Percentiles rank a stretch among this genome's conserved stretches.
phyloP scores from a whole-genome alignment of 441 rosid species.

The Adansonia gregorii region DNA sequence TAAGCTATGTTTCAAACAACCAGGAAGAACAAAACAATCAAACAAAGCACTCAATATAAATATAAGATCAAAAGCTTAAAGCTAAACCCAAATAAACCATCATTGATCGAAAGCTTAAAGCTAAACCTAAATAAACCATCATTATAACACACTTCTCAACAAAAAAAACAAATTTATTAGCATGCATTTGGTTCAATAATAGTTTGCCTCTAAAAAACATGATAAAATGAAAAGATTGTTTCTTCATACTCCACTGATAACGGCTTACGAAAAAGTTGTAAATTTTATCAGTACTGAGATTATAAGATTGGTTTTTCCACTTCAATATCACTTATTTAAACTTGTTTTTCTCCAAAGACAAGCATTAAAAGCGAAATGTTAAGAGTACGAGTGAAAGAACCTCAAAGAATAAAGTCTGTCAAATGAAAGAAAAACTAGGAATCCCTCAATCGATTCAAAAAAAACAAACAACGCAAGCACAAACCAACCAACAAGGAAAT shows the following conservation, averaged over 20 bases:
- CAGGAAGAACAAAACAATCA: constrained; percentile 2
- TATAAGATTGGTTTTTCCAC: background rate
- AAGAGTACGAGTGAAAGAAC: background rate
- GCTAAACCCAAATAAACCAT: background rate
- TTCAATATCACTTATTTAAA: background rate
- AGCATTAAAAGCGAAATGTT: background rate
- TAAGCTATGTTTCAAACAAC: constrained; percentile 58
- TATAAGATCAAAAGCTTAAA: background rate
- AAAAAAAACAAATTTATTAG: background rate
- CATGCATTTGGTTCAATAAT: background rate
- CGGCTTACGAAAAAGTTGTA: background rate
- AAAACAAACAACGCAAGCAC: background rate
- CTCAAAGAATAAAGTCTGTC: background rate
- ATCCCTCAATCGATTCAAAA: background rate
- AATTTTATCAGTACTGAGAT: background rate
- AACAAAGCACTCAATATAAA: background rate
- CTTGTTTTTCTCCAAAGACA: background rate
- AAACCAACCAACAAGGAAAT: background rate
- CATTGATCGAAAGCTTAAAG: background rate
- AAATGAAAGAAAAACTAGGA: background rate
- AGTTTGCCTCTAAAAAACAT: background rate
- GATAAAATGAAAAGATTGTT: background rate
- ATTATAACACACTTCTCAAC: background rate
- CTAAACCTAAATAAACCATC: background rate
- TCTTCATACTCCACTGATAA: background rate